Conservation (phyloP, 441 rosid genomes). For the Pelargonium citronellum region DNA sequence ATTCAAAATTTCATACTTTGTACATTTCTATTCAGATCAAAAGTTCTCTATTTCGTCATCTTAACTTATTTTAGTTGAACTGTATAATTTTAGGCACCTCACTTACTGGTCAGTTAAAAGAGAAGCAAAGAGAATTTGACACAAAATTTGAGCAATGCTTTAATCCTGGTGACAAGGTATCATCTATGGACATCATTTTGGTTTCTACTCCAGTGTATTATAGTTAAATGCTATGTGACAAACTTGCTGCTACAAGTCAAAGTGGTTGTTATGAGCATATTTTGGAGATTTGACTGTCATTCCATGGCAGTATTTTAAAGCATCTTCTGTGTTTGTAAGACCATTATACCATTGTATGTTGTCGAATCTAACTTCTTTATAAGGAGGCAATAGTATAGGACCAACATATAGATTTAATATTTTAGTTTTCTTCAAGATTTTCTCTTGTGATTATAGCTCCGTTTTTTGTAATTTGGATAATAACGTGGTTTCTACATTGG, state of each 20-base stretch:
- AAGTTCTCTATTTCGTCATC: not conserved
- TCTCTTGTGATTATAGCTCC: too few species aligned
- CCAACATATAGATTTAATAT: too few species aligned
- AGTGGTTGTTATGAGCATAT: too few species aligned
- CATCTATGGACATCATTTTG: slow-evolving; percentile 7
- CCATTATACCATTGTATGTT: too few species aligned
- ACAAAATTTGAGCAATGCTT: slow-evolving; percentile 55
- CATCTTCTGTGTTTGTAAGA: too few species aligned
- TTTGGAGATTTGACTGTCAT: too few species aligned
- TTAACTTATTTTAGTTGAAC: slow-evolving; percentile 12
- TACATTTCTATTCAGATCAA: not conserved
- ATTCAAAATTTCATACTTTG: not conserved
- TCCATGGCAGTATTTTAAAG: too few species aligned
- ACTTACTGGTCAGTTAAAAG: slow-evolving; percentile 48
- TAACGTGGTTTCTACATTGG: not conserved
- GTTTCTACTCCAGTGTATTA: slow-evolving; percentile 12
- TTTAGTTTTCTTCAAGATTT: too few species aligned
- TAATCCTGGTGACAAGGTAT: slow-evolving; percentile 63
- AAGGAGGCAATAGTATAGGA: too few species aligned
- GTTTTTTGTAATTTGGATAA: not conserved
- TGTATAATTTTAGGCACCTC: slow-evolving; percentile 40
- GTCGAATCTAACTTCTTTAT: too few species aligned
- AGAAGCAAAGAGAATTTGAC: slow-evolving; percentile 66
- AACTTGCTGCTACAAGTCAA: not conserved
- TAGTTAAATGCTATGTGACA: slow-evolving; percentile 10